phyloP scores from a whole-genome alignment of 148 eudicot species.

The Rhododendron kiyosumense region DNA sequence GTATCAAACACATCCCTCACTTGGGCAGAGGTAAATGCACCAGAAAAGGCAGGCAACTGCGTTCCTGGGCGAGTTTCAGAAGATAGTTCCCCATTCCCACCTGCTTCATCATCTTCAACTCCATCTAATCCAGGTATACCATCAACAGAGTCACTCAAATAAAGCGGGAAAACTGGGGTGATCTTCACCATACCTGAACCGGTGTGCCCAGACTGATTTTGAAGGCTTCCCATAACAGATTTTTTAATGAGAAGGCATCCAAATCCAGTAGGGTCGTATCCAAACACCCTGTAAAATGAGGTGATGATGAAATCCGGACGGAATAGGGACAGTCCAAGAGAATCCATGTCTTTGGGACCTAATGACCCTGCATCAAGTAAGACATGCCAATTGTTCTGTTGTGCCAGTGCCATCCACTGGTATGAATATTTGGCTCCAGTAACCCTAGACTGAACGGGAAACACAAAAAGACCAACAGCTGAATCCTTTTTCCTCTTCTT shows the following conservation, averaged over 20 bases:
- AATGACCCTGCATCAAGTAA: conserved; percentile 89
- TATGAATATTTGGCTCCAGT: conserved; percentile 97
- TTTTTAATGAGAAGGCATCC: conserved; percentile 96
- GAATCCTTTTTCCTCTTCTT: conserved; percentile 85
- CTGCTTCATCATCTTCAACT: conserved; percentile 46
- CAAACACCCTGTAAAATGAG: conserved; percentile 87
- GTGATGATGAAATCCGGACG: conserved; percentile 94
- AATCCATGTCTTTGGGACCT: conserved; percentile 98
- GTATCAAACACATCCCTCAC: conserved; percentile 89
- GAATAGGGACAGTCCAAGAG: conserved; percentile 85
- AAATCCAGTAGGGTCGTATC: conserved; percentile 93
- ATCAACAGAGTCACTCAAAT: conserved; percentile 78
- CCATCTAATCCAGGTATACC: conserved; percentile 62
- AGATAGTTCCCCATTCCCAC: conserved; percentile 48
- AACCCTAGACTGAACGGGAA: conserved; percentile 93
- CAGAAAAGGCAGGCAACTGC: conserved; percentile 89
- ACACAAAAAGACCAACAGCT: conserved; percentile 80
- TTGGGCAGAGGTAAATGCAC: conserved; percentile 80
- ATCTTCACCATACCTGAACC: conserved; percentile 94
- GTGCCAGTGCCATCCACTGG: conserved; percentile 99
- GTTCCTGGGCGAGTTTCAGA: conserved; percentile 51
- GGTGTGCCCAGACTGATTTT: conserved; percentile 75
- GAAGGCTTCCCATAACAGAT: conserved; percentile 79
- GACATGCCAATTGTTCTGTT: conserved; percentile 95
- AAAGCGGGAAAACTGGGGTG: conserved; percentile 77